These are phyloP conservation scores for Phyllosticta paracitricarpa DNA, from an alignment of 2,329 filamentous ascomycete species.

Conservation along the genomic window DNA sequence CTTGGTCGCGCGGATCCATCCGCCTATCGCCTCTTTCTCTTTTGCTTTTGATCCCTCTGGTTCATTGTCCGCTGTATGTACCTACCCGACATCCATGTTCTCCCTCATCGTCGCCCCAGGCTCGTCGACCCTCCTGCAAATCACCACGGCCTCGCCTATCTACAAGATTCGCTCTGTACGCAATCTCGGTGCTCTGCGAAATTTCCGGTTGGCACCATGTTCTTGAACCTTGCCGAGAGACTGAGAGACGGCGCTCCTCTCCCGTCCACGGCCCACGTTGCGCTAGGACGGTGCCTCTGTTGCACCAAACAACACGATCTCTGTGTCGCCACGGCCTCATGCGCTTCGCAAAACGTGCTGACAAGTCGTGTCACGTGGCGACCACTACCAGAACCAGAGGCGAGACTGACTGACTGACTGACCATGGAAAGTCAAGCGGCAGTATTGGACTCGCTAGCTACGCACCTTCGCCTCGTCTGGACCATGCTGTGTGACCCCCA, in stretches of 20 bases:
- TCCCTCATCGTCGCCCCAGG: not conserved
- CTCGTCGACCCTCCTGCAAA: not conserved
- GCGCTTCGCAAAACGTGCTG: constrained; percentile 7
- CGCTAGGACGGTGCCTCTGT: not conserved
- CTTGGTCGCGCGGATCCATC: not conserved
- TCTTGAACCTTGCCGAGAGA: not conserved
- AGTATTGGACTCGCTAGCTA: constrained; percentile 7
- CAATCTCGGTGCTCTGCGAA: not conserved
- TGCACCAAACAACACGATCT: constrained; percentile 5
- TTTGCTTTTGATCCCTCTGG: not conserved
- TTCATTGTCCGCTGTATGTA: not conserved
- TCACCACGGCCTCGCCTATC: not conserved
- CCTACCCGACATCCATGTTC: constrained; percentile 4
- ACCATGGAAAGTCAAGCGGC: not conserved
- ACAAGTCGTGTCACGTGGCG: constrained; percentile 8
- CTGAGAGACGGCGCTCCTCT: not conserved
- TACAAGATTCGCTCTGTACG: not conserved
- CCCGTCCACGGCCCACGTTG: not conserved
- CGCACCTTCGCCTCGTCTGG: constrained; percentile 1
- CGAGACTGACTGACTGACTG: not conserved
- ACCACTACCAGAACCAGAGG: not conserved
- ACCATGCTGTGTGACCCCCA: constrained; percentile 10
- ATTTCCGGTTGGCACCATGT: not conserved
- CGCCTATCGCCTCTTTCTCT: not conserved
- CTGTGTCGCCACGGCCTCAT: constrained; percentile 2